Evolutionary conservation across 129 eudicot genomes (phyloP), one percentile per base, ranked within the genome.

Genomic region (Erigeron canadensis): DNA sequence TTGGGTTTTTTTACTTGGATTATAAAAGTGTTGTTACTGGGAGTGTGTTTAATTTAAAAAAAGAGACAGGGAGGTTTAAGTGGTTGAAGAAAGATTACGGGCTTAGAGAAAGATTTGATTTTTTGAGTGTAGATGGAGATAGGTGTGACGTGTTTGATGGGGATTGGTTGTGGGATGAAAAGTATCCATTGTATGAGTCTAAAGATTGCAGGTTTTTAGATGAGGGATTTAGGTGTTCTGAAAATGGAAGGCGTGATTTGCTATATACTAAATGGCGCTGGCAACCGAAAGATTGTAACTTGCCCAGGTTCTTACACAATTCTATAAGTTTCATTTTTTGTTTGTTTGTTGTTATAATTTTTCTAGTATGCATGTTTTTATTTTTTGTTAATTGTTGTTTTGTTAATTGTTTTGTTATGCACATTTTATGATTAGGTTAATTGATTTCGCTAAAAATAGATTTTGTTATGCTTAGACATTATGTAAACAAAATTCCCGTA

Each of bases 131-230:
- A 42, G 43, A 38, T 63, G 84, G 85, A 42, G 82, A 79, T 79
- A 80, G 84, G 71, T 94, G 98, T 84, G 92, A 94, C 23, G 81
- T 90, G 84, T 94, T 87, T 81, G 95, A 89, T 62, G 98, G 98
- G 75, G 98, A 90, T 79, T 94, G 98, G 98, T 79, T 86, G 82
- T 94, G 98, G 98, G 98, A 94, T 79, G 97, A 94, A 63, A 82
- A 71, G 15, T 90, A 94, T 86, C 98, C 98, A 6, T 75, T 94
- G 87, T 94, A 94, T 67, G 45, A 87, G 34, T 89, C 98, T 34
- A 84, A 12, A 71, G 83, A 86, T 84, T 94, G 98, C 65, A 82
- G 81, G 83, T 87, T 94, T 72, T 45, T 94, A 83, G 98, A 94
- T 89, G 85, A 76, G 12, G 99, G 97, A 21, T 94, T 94, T 70